A percentile compares a stretch with the other conserved stretches of the same genome.
Conservation (phyloP, 2,329 filamentous ascomycete species). For the Aspergillus felis region DNA sequence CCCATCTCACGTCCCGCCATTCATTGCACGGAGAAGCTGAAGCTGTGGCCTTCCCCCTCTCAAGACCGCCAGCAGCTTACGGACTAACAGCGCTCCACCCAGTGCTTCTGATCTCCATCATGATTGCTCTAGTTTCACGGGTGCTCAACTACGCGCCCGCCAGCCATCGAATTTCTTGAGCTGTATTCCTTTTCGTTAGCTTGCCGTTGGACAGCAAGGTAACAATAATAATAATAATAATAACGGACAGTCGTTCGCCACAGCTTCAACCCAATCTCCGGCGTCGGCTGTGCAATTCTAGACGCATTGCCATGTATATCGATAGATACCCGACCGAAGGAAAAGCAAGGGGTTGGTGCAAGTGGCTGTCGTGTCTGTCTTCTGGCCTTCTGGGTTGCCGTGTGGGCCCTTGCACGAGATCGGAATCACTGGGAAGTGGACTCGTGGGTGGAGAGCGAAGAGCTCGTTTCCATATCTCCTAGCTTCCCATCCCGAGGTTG, state of each 20-base stretch:
- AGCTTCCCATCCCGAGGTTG: background rate
- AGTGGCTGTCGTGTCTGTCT: background rate
- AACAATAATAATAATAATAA: no score
- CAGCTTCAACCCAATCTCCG: background rate
- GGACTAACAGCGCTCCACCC: background rate
- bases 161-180: constrained; percentile 1
- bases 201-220: no score
- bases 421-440: background rate
- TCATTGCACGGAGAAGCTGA: background rate
- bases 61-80: background rate
- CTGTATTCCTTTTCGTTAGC: no score
- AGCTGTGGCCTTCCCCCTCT: background rate
- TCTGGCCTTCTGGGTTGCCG: background rate
- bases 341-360: background rate
- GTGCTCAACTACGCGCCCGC: background rate
- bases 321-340: background rate
- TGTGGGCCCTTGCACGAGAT: background rate
- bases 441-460: background rate
- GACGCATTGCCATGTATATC: background rate
- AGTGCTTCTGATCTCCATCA: background rate
- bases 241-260: background rate
- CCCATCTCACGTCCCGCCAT: constrained; percentile 2
- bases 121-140: constrained; percentile 7
- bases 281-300: background rate
- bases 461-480: background rate